Evolutionary conservation across 768 basidiomycete species (phyloP).

Genomic region (Clavulina sp.): DNA sequence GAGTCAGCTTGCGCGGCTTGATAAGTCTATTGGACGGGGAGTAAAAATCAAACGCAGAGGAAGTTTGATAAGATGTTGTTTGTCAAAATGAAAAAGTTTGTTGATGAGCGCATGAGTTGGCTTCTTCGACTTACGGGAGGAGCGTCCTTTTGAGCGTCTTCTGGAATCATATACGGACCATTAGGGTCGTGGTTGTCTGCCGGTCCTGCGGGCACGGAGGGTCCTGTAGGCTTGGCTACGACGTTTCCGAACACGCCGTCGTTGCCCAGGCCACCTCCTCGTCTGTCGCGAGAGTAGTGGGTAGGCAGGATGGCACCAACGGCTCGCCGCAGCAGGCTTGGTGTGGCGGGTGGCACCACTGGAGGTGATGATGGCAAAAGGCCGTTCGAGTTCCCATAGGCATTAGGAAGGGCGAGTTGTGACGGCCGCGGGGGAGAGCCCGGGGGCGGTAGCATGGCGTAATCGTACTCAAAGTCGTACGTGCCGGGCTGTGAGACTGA

Average conservation of each 20-base stretch:
- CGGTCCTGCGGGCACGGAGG: constrained; percentile 23
- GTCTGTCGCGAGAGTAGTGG: constrained; percentile 29
- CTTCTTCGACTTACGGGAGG: constrained; percentile 85
- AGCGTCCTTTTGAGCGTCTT: constrained; percentile 61
- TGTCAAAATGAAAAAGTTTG: no score
- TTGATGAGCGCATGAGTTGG: no score
- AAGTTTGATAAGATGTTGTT: not conserved
- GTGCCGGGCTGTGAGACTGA: constrained; percentile 23
- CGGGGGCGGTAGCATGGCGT: constrained; percentile 51
- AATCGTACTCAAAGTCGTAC: constrained; percentile 74
- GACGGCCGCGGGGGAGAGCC: constrained; percentile 57
- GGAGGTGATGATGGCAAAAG: constrained; percentile 31
- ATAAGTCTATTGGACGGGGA: constrained; percentile 42
- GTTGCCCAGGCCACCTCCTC: constrained; percentile 63
- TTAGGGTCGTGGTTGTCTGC: constrained; percentile 16
- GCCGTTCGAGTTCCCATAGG: constrained; percentile 55
- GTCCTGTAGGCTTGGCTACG: constrained; percentile 63
- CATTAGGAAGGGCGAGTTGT: constrained; percentile 35
- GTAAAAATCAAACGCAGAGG: constrained; percentile 1
- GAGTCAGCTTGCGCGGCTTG: constrained; percentile 74
- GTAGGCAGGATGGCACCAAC: constrained; percentile 46
- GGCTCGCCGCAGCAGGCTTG: constrained; percentile 34
- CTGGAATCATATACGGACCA: constrained; percentile 44
- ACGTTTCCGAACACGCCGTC: constrained; percentile 96
- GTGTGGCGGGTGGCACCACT: constrained; percentile 22